A percentile compares a stretch with the other conserved stretches of the same genome.
phyloP scores from a whole-genome alignment of 345 rosid genomes.

The Ailanthus altissimus region DNA sequence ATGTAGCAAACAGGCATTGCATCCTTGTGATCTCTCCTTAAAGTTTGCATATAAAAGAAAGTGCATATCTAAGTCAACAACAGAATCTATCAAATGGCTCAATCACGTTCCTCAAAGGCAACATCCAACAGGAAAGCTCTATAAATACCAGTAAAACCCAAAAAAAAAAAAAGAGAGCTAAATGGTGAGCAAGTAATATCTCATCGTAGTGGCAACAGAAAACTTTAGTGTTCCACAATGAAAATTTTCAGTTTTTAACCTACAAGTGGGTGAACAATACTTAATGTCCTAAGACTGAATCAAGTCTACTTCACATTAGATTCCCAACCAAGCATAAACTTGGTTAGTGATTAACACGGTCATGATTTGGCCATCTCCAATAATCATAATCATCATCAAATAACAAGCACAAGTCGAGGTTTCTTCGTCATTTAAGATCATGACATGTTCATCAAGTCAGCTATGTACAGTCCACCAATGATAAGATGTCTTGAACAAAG shows the following conservation, averaged over 20 bases:
- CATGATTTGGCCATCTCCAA: neutral
- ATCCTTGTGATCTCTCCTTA: neutral
- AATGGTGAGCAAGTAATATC: neutral
- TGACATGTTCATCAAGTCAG: neutral
- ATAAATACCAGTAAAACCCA: neutral
- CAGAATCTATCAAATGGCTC: slow-evolving; percentile 3
- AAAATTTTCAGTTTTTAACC: neutral
- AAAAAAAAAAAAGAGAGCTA: neutral
- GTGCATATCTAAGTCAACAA: neutral
- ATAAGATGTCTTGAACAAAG: neutral
- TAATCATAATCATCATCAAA: neutral
- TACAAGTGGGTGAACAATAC: slow-evolving; percentile 7
- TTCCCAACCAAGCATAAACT: neutral
- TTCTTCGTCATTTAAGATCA: neutral
- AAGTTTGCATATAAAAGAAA: neutral
- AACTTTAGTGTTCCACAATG: neutral
- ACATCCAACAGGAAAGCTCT: neutral
- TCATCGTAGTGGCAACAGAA: neutral
- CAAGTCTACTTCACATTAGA: slow-evolving; percentile 1
- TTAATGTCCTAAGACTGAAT: neutral
- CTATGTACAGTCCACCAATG: neutral
- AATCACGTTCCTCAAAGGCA: neutral
- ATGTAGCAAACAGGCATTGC: neutral
- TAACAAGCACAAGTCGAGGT: neutral
- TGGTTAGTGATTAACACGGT: neutral